phyloP scores from a whole-genome alignment of 2,329 filamentous ascomycete genomes.

The Boeremia lycopersici region DNA sequence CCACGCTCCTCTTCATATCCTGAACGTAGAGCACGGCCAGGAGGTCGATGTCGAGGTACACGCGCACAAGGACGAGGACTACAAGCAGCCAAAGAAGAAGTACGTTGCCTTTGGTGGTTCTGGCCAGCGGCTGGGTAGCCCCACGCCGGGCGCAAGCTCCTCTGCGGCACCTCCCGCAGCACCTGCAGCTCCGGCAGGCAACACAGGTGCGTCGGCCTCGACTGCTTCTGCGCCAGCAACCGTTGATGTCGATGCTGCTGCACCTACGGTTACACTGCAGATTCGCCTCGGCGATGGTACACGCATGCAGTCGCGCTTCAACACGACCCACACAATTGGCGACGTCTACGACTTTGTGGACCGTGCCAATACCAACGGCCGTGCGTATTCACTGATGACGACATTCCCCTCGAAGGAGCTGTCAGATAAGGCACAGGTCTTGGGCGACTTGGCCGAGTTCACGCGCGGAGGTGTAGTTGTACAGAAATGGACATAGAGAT shows the following conservation, averaged over 20 bases:
- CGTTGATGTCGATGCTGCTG: constrained; percentile 65
- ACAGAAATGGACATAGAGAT: constrained; percentile 57
- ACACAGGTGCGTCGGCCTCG: constrained; percentile 32
- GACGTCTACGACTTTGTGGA: constrained; percentile 79
- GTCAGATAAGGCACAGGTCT: constrained; percentile 63
- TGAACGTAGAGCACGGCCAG: constrained; percentile 76
- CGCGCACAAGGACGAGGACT: constrained; percentile 76
- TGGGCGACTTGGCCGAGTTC: constrained; percentile 57
- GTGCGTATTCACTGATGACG: constrained; percentile 77
- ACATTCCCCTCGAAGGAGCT: constrained; percentile 85
- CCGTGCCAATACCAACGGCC: constrained; percentile 64
- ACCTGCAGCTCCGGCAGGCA: constrained; percentile 42
- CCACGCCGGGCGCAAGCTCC: constrained; percentile 67
- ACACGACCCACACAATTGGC: constrained; percentile 76
- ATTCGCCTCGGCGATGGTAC: constrained; percentile 81
- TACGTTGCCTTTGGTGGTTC: constrained; percentile 77
- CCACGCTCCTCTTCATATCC: constrained; percentile 75
- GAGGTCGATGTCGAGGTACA: constrained; percentile 78
- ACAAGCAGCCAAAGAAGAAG: constrained; percentile 72
- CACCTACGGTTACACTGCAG: constrained; percentile 72
- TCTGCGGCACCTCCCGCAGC: constrained; percentile 43
- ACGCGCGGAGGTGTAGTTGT: constrained; percentile 61
- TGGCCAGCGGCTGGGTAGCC: constrained; percentile 77
- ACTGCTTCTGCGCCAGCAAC: constrained; percentile 50
- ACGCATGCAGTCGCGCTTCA: constrained; percentile 79